A percentile compares a stretch with the other conserved stretches of the same genome.
phyloP scores from a whole-genome alignment of 2,329 filamentous ascomycete genomes.

The Ophiostoma himal-ulmi region DNA sequence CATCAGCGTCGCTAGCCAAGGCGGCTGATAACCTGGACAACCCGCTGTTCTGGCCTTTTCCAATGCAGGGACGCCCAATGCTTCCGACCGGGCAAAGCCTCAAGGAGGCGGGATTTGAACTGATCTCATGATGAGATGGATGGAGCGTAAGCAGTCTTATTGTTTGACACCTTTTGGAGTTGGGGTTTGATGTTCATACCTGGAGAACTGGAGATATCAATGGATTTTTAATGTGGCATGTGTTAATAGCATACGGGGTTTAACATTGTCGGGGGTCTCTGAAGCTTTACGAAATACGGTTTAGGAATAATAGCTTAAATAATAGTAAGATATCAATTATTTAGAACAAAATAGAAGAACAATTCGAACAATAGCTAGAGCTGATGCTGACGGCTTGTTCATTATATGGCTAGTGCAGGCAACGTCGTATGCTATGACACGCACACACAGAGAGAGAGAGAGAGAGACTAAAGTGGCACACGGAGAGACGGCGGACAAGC shows the following conservation, averaged over 20 bases:
- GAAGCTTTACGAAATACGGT: background rate
- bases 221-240: background rate
- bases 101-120: constrained; percentile 48
- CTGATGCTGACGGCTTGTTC: too few relatives aligned
- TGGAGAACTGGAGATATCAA: too few relatives aligned
- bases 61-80: constrained; percentile 54
- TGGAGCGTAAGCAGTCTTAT: background rate
- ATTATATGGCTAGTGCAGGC: too few relatives aligned
- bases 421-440: too few relatives aligned
- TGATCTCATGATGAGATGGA: background rate
- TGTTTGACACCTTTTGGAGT: too few relatives aligned
- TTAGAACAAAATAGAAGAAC: too few relatives aligned
- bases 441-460: too few relatives aligned
- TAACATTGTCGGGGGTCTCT: background rate
- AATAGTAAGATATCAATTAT: background rate
- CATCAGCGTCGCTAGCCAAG: constrained; percentile 18
- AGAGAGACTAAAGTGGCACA: too few relatives aligned
- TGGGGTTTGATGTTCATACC: too few relatives aligned
- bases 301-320: background rate
- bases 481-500: too few relatives aligned
- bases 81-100: constrained; percentile 44
- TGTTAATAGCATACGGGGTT: background rate
- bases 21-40: constrained; percentile 42
- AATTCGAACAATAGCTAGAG: too few relatives aligned
- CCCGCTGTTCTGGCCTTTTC: constrained; percentile 56